Evolutionary conservation across 257 asterid genomes (phyloP), one percentile per base, ranked within the genome.

Genomic region (Solanum pinnatisectum): DNA sequence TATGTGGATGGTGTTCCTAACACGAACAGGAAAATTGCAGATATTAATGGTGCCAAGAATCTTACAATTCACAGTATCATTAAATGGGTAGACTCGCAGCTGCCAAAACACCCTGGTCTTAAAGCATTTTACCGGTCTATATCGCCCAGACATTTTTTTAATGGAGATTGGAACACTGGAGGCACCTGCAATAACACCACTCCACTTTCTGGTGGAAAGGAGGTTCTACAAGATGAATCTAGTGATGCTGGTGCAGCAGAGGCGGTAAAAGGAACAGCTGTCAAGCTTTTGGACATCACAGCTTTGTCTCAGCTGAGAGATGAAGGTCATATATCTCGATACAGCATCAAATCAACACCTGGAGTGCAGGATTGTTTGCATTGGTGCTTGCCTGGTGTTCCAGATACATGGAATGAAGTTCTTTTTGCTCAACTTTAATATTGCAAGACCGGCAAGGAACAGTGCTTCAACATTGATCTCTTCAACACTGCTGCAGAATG

Each of bases 151-250:
- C 99, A 96, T 92, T 96, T 94, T 89, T 94, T 95, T 88, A 95
- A 96, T 6, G 99, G 99, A 90, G 99, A 96, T 90, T 96, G 99
- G 99, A 93, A 95, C 82, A 94, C 98, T 5, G 98, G 99, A 46
- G 99, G 99, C 25, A 94, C 98, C 35, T 96, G 99, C 84, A 98
- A 96, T 89, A 94, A 92, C 83, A 96, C 98, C 25, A 91, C 93
- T 86, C 98, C 98, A 6, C 90, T 88, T 52, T 89, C 96, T 52
- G 91, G 92, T 84, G 98, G 96, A 30, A 93, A 88, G 90, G 98
- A 94, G 88, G 99, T 95, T 73, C 13, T 87, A 71, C 88, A 93
- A 85, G 96, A 95, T 25, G 95, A 95, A 67, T 94, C 98, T 0
- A 91, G 92, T 67, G 99, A 96, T 90, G 92, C 93, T 60, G 87